These are phyloP conservation scores for Crinitomyces ghanaensis DNA, from an alignment of 805 yeast species.

Conservation along the genomic window DNA sequence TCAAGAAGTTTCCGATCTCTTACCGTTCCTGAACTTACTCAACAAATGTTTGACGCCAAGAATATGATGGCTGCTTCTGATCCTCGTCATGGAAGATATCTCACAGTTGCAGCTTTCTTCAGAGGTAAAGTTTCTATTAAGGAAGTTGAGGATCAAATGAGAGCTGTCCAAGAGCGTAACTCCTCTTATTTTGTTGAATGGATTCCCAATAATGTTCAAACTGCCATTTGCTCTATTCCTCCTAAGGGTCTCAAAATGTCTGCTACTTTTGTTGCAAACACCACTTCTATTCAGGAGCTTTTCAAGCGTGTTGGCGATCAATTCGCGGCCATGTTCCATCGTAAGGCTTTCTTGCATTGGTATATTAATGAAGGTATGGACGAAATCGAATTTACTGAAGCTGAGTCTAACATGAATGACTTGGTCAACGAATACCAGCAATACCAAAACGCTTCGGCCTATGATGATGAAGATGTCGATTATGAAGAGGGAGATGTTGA, in stretches of 20 bases:
- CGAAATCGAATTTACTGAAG: constrained; percentile 87
- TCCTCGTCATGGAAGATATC: constrained; percentile 81
- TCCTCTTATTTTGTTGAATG: constrained; percentile 82
- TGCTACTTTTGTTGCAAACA: constrained; percentile 88
- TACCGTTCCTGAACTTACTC: constrained; percentile 84
- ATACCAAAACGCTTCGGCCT: constrained; percentile 73
- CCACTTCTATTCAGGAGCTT: constrained; percentile 85
- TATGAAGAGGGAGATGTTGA: constrained; percentile 31
- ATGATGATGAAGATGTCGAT: constrained; percentile 62
- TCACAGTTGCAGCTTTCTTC: constrained; percentile 89
- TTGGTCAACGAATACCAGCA: constrained; percentile 84
- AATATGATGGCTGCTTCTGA: constrained; percentile 96
- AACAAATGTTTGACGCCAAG: constrained; percentile 83
- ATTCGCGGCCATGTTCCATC: constrained; percentile 83
- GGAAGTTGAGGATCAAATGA: constrained; percentile 93
- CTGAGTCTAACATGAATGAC: constrained; percentile 84
- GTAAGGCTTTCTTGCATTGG: constrained; percentile 95
- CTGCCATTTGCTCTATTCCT: constrained; percentile 85
- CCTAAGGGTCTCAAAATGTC: constrained; percentile 79
- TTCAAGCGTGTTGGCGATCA: constrained; percentile 84
- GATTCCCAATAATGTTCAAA: constrained; percentile 93
- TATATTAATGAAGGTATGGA: constrained; percentile 95
- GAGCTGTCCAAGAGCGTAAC: constrained; percentile 69
- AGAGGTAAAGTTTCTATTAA: constrained; percentile 87
- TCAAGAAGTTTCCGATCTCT: constrained; percentile 74